Evolutionary conservation across 805 yeast species (phyloP).

Genomic region (Monosporozyma aerobia): DNA sequence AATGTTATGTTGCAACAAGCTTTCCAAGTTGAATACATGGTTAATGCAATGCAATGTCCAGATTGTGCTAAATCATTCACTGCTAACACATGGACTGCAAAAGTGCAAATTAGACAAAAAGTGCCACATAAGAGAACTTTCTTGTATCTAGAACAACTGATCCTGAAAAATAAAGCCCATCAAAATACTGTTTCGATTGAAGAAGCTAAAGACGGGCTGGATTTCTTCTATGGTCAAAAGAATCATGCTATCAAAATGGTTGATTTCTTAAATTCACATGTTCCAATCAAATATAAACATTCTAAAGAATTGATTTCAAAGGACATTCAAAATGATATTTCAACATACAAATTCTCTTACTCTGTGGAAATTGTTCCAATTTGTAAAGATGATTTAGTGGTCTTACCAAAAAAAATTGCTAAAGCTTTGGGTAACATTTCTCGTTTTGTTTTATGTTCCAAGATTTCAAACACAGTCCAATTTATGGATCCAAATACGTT

Average conservation of each 20-base stretch:
- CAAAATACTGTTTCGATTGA: conserved; percentile 86
- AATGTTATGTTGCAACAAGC: conserved; percentile 88
- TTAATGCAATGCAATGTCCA: conserved; percentile 92
- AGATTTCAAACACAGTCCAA: conserved; percentile 73
- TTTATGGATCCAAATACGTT: conserved; percentile 78
- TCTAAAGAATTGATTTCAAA: conserved; percentile 86
- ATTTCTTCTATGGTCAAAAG: conserved; percentile 80
- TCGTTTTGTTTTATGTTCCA: conserved; percentile 75
- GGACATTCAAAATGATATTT: conserved; percentile 83
- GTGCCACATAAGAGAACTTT: conserved; percentile 97
- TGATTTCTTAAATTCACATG: conserved; percentile 76
- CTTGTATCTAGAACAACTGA: conserved; percentile 88
- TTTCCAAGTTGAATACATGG: conserved; percentile 92
- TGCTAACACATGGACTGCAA: conserved; percentile 95
- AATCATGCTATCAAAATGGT: conserved; percentile 92
- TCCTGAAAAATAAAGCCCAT: conserved; percentile 86
- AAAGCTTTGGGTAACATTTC: conserved; percentile 73
- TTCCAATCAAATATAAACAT: conserved; percentile 71
- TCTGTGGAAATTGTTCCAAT: conserved; percentile 93
- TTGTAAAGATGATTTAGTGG: conserved; percentile 92
- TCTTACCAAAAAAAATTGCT: conserved; percentile 82
- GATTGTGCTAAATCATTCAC: conserved; percentile 98
- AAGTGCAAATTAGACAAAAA: conserved; percentile 95
- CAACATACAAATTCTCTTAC: conserved; percentile 81
- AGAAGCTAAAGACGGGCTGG: conserved; percentile 90